Evolutionary conservation across 2,329 filamentous ascomycete species (phyloP).

Genomic region (Biscogniauxia marginata): DNA sequence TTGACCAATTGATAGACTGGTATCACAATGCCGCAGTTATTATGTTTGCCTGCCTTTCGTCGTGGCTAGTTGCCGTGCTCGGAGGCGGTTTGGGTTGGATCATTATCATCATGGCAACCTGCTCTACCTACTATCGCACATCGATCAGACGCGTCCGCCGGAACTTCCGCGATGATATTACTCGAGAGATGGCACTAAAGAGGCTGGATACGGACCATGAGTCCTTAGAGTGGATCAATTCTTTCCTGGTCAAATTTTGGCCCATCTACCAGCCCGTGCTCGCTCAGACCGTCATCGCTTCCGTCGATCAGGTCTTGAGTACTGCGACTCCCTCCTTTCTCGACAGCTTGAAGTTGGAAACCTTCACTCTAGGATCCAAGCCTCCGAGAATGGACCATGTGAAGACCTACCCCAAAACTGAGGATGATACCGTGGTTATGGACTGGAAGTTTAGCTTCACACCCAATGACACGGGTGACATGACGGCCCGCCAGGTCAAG

Average conservation of each 20-base stretch:
- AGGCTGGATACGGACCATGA: conserved; percentile 87
- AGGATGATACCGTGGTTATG: conserved; percentile 96
- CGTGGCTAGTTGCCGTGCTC: conserved; percentile 85
- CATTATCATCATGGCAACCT: conserved; percentile 86
- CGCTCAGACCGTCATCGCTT: conserved; percentile 86
- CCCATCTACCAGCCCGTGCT: conserved; percentile 96
- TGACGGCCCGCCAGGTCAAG: conserved; percentile 86
- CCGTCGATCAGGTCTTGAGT: conserved; percentile 93
- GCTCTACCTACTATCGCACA: conserved; percentile 94
- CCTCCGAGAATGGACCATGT: conserved; percentile 95
- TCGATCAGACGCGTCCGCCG: conserved; percentile 89
- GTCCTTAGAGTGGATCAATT: conserved; percentile 98
- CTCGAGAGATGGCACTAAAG: conserved; percentile 82
- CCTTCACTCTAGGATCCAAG: conserved; percentile 91
- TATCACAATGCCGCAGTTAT: conserved; percentile 97
- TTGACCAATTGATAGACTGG: conserved; percentile 66
- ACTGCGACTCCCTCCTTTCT: conserved; percentile 88
- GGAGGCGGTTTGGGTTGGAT: conserved; percentile 93
- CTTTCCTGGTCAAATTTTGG: conserved; percentile 98
- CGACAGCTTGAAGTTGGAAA: conserved; percentile 90
- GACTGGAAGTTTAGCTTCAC: conserved; percentile 99
- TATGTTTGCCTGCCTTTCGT: conserved; percentile 83
- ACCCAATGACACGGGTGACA: conserved; percentile 87
- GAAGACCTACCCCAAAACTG: conserved; percentile 94
- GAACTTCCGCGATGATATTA: conserved; percentile 94